These are phyloP conservation scores for Stagonosporopsis vannaccii DNA, from an alignment of 2,329 filamentous ascomycete genomes.

Conservation along the genomic window DNA sequence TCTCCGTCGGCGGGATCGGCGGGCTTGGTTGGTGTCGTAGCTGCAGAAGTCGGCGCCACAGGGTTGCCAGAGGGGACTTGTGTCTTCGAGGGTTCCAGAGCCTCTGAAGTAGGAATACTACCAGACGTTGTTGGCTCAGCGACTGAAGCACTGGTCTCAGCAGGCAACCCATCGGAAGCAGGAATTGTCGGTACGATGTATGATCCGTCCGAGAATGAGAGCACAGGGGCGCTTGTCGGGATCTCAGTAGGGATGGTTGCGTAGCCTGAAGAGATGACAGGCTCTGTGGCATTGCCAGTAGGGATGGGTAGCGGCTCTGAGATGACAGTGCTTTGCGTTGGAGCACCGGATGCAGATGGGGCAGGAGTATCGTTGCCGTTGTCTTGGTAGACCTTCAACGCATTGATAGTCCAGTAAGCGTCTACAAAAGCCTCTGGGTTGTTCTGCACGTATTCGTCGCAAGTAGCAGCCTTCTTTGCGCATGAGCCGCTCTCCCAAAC, in stretches of 20 bases:
- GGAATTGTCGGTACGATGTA: constrained; percentile 5
- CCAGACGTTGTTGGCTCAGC: not conserved
- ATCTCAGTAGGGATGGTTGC: constrained; percentile 12
- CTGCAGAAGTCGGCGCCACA: constrained; percentile 12
- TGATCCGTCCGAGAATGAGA: constrained; percentile 7
- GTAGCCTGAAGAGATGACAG: constrained; percentile 14
- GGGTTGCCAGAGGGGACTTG: not conserved
- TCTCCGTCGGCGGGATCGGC: constrained; percentile 12
- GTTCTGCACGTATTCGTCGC: constrained; percentile 73
- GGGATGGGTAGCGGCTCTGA: constrained; percentile 21
- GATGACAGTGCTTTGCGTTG: constrained; percentile 21
- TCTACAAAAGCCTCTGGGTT: constrained; percentile 75
- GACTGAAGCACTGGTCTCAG: constrained; percentile 2
- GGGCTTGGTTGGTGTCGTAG: constrained; percentile 7
- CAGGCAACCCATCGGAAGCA: not conserved
- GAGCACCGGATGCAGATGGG: constrained; percentile 21
- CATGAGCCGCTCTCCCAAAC: constrained; percentile 71
- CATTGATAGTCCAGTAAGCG: constrained; percentile 75
- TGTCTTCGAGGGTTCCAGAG: constrained; percentile 8
- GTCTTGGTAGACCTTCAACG: constrained; percentile 50
- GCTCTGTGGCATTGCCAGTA: constrained; percentile 13
- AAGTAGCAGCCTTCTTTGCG: constrained; percentile 67
- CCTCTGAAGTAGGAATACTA: constrained; percentile 7
- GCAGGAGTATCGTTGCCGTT: constrained; percentile 24
- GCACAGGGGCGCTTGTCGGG: constrained; percentile 6